phyloP scores from a whole-genome alignment of 139 green algal species.

The Chlamydomonas sp. region DNA sequence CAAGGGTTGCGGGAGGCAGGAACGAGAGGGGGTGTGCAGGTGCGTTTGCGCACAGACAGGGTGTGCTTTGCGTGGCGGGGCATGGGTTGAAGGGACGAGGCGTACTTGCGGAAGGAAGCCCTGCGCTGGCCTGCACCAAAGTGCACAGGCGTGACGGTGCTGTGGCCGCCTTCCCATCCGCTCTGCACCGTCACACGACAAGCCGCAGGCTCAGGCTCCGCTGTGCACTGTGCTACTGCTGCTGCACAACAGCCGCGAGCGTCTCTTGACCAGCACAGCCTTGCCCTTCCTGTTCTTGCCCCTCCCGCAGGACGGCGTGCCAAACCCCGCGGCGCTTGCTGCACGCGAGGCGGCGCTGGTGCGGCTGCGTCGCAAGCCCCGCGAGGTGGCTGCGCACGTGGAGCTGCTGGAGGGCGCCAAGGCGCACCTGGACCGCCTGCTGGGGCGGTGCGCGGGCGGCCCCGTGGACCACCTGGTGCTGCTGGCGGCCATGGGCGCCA shows the following conservation, averaged over 20 bases:
- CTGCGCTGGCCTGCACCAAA: no score
- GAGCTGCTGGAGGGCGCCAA: constrained; percentile 36
- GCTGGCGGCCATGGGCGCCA: constrained; percentile 12
- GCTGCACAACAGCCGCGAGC: not conserved
- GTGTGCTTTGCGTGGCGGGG: no score
- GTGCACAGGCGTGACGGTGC: no score
- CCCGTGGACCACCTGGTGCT: constrained; percentile 21
- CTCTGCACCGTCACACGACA: no score
- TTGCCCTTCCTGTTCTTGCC: not conserved
- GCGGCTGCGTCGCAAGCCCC: constrained; percentile 26
- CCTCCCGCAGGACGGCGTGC: constrained; percentile 7
- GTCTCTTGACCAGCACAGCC: not conserved
- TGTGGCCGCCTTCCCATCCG: no score
- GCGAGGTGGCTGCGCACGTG: constrained; percentile 33
- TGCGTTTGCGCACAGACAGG: no score
- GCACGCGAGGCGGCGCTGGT: constrained; percentile 24
- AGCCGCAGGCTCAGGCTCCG: no score
- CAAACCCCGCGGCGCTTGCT: constrained; percentile 10
- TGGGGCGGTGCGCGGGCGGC: not conserved
- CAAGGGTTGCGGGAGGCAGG: no score
- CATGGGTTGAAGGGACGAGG: no score
- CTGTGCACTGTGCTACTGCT: no score
- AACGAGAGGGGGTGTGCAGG: no score
- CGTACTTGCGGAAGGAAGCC: no score
- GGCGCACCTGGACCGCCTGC: constrained; percentile 33